phyloP scores from a whole-genome alignment of 768 basidiomycete species.

The Xerocomellus intermedius region DNA sequence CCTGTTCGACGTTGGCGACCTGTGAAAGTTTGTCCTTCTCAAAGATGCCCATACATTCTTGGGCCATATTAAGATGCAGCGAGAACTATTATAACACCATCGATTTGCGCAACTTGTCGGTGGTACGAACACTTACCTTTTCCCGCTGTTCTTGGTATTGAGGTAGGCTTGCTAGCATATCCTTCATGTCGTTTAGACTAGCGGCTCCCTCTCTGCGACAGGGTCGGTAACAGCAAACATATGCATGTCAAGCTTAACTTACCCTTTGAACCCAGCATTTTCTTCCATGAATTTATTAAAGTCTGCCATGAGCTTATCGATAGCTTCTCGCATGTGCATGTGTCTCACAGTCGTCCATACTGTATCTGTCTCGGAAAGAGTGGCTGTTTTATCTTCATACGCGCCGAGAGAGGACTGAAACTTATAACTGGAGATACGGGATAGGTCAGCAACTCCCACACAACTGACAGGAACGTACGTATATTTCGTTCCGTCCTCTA shows the following conservation, averaged over 20 bases:
- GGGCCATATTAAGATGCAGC: slow-evolving; percentile 94
- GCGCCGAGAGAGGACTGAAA: slow-evolving; percentile 87
- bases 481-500: slow-evolving; percentile 84
- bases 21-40: slow-evolving; percentile 82
- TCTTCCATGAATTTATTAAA: slow-evolving; percentile 94
- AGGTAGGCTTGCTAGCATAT: slow-evolving; percentile 93
- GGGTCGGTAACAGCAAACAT: neutral
- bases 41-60: slow-evolving; percentile 94
- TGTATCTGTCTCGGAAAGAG: slow-evolving; percentile 80
- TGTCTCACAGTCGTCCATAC: slow-evolving; percentile 94
- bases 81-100: slow-evolving; percentile 68
- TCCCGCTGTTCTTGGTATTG: slow-evolving; percentile 96
- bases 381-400: slow-evolving; percentile 85
- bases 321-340: slow-evolving; percentile 98
- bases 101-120: neutral
- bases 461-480: slow-evolving; percentile 53
- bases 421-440: slow-evolving; percentile 62
- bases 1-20: slow-evolving; percentile 91
- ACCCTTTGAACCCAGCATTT: slow-evolving; percentile 94
- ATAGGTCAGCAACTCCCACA: slow-evolving; percentile 6
- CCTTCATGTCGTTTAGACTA: slow-evolving; percentile 96
- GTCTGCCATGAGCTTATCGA: slow-evolving; percentile 94
- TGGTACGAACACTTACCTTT: slow-evolving; percentile 51
- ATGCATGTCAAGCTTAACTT: slow-evolving; percentile 23
- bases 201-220: slow-evolving; percentile 68